These are phyloP conservation scores for Neurospora cerealis DNA, from an alignment of 495 filamentous ascomycete species.

Conservation along the genomic window DNA sequence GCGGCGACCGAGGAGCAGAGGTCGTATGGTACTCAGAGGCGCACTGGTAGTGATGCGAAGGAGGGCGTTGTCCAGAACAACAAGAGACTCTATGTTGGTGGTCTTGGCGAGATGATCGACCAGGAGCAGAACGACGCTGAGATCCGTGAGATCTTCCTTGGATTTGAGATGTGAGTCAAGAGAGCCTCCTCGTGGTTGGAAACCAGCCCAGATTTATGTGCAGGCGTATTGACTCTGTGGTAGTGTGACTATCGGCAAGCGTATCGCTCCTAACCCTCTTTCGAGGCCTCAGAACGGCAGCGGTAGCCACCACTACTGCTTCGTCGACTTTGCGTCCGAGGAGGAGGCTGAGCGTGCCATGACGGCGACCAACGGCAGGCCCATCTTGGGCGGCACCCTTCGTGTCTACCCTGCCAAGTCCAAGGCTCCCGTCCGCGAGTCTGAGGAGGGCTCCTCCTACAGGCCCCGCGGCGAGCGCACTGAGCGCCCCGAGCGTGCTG, in stretches of 20 bases:
- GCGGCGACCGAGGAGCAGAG: conserved; percentile 11
- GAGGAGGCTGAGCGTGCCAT: conserved; percentile 44
- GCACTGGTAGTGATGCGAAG: conserved; percentile 6
- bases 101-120: conserved; percentile 48
- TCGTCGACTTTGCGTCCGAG: conserved; percentile 50
- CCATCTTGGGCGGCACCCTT: conserved; percentile 6
- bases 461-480: not conserved
- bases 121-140: conserved; percentile 42
- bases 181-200: not conserved
- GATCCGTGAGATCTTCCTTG: conserved; percentile 49
- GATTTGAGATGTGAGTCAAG: conserved; percentile 37
- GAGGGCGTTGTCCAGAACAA: conserved; percentile 22
- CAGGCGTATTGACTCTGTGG: not conserved
- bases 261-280: conserved; percentile 47
- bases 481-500: conserved; percentile 1
- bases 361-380: conserved; percentile 19
- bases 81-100: conserved; percentile 53
- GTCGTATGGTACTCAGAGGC: conserved; percentile 11
- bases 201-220: conserved; percentile 2
- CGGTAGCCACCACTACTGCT: conserved; percentile 49
- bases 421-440: conserved; percentile 3
- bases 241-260: conserved; percentile 51
- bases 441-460: not conserved
- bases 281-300: conserved; percentile 42
- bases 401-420: conserved; percentile 10